A percentile compares a stretch with the other conserved stretches of the same genome.
Conservation (phyloP, 1,284 basidiomycete species). For the Irpex rosettiformis region DNA sequence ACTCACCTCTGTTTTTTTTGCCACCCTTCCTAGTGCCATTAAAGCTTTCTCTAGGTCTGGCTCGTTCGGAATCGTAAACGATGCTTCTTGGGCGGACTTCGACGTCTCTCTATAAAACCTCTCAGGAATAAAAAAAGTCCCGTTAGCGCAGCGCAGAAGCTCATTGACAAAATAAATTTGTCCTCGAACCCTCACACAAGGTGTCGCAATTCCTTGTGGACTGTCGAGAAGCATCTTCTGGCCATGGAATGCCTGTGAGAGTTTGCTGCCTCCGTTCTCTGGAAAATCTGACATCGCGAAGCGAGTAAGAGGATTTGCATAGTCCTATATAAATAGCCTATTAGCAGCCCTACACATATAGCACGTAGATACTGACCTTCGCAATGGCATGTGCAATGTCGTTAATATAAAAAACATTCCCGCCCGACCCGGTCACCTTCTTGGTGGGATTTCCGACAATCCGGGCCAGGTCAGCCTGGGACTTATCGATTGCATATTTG, state of each 20-base stretch:
- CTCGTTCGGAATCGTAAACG: background rate
- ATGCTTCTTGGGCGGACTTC: background rate
- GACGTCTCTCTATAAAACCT: slow-evolving; percentile 15
- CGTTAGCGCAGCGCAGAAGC: slow-evolving; percentile 14
- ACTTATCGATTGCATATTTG: background rate
- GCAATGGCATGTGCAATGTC: background rate
- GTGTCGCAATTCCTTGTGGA: slow-evolving; percentile 14
- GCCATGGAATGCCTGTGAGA: slow-evolving; percentile 25
- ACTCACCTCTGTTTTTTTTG: background rate
- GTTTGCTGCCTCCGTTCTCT: slow-evolving; percentile 17
- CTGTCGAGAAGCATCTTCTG: slow-evolving; percentile 25
- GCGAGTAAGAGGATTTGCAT: slow-evolving; percentile 24
- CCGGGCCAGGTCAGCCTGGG: background rate
- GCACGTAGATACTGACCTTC: background rate
- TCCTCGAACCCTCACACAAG: slow-evolving; percentile 14
- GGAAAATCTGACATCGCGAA: slow-evolving; percentile 27
- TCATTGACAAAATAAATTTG: slow-evolving; percentile 25
- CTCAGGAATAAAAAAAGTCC: slow-evolving; percentile 23
- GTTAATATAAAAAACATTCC: slow-evolving; percentile 7
- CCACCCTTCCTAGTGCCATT: background rate
- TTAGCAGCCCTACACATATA: background rate
- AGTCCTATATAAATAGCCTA: slow-evolving; percentile 22
- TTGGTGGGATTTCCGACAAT: slow-evolving; percentile 1
- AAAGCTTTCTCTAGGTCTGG: background rate
- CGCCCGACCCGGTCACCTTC: background rate